A percentile compares a stretch with the other conserved stretches of the same genome.
These are phyloP conservation scores for Sporothrix pallida DNA, from an alignment of 2,329 filamentous ascomycete genomes.

Conservation along the genomic window DNA sequence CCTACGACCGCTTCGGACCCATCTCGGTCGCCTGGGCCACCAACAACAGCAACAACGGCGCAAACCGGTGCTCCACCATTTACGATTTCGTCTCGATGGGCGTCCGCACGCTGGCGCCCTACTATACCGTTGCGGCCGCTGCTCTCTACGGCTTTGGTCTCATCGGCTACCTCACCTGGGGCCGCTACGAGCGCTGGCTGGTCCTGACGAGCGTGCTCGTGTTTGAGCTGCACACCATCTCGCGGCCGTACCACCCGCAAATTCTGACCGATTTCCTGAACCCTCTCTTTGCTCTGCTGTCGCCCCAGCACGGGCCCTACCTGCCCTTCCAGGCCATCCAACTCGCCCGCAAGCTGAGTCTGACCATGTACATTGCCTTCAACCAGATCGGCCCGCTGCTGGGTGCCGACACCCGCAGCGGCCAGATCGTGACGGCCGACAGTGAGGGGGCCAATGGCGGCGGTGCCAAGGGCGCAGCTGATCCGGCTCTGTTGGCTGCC, in stretches of 20 bases:
- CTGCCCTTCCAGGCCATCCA: conserved; percentile 84
- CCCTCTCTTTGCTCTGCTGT: conserved; percentile 46
- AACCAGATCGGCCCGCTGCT: conserved; percentile 78
- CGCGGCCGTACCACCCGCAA: conserved; percentile 58
- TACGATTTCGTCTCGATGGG: conserved; percentile 75
- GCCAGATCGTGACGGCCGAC: conserved; percentile 42
- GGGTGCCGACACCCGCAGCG: conserved; percentile 46
- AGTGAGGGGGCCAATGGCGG: conserved; percentile 38
- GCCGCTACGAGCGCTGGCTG: conserved; percentile 69
- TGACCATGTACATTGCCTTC: conserved; percentile 84
- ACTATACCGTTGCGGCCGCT: conserved; percentile 64
- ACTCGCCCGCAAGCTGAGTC: conserved; percentile 74
- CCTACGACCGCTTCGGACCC: conserved; percentile 88
- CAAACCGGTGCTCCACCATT: conserved; percentile 64
- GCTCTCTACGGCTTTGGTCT: conserved; percentile 67
- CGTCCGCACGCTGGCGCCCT: conserved; percentile 60
- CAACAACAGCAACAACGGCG: conserved; percentile 13
- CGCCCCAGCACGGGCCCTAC: conserved; percentile 61
- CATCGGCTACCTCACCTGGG: conserved; percentile 71
- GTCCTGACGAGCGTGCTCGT: conserved; percentile 58
- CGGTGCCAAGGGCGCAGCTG: conserved; percentile 51
- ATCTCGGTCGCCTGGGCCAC: conserved; percentile 67
- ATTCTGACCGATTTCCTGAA: conserved; percentile 46
- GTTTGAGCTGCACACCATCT: conserved; percentile 64
- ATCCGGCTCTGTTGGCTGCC: conserved; percentile 60